Evolutionary conservation across 345 rosid species (phyloP), one percentile per base, ranked within the genome.

Genomic region (Xanthoceras sorbifolium): DNA sequence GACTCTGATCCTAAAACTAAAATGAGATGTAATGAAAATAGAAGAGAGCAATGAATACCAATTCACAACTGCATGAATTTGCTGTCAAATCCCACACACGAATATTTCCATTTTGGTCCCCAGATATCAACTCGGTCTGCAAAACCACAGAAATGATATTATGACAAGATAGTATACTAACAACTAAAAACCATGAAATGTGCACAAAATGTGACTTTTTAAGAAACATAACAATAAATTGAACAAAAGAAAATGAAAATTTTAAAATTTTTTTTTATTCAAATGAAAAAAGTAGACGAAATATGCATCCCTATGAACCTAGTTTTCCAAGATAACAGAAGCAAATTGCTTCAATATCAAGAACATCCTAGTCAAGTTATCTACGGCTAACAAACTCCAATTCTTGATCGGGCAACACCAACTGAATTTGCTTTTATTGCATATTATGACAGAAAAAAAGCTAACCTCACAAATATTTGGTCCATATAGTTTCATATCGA

Each of bases 61-160:
- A 77, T 84, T 95, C 97, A 79, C 97, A 93, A 82, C 98, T 95
- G 88, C 98, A 93, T 22, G 93, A 89, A 84, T 95, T 89, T 64
- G 99, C 99, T 61, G 94, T 92, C 85, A 95, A 87, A 83, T 95
- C 99, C 99, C 99, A 92, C 52, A 95, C 99, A 64, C 96, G 94
- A 52, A 95, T 93, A 84, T 95, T 93, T 40, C 97, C 98, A 73
- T 93, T 93, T 80, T 95, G 99, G 83, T 95, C 99, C 31, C 99
- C 99, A 65, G 96, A 93, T 86, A 93, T 95, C 83, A 94, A 80
- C 68, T 93, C 97, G 14, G 97, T 94, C 98, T 94, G 86, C 76
- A 88, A 40, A 78, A 74, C 50, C 31, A 69, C 12, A 74, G 25
- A 76, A 22, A 66, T 20, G 26, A 36, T 67, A 71, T 15, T 2